These are phyloP conservation scores for Fusarium sp. DNA, from an alignment of 2,329 filamentous ascomycete species.

Conservation along the genomic window DNA sequence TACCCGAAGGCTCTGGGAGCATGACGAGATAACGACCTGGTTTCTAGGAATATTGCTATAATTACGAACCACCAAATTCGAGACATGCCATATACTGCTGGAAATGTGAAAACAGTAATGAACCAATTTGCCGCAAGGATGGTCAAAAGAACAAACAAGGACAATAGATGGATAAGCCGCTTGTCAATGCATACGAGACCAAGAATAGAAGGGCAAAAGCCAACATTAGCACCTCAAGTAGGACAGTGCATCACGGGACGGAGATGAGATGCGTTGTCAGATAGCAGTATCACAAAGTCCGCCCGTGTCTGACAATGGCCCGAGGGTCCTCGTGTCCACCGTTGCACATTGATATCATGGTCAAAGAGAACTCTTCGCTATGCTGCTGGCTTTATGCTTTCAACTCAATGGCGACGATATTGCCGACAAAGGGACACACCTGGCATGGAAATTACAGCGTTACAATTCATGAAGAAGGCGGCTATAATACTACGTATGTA, in stretches of 20 bases:
- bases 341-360: background rate
- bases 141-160: background rate
- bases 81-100: no score
- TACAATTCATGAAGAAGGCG: background rate
- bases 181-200: background rate
- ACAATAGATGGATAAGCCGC: background rate
- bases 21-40: no score
- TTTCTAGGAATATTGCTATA: no score
- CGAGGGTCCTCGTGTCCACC: slow-evolving; percentile 11
- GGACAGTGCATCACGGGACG: slow-evolving; percentile 32
- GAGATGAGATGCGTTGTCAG: slow-evolving; percentile 31
- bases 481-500: background rate
- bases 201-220: slow-evolving; percentile 4
- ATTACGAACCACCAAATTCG: no score
- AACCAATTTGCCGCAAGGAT: background rate
- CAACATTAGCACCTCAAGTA: slow-evolving; percentile 9
- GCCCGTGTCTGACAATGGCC: slow-evolving; percentile 20
- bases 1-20: no score
- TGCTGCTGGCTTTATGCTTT: background rate
- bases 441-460: slow-evolving; percentile 8
- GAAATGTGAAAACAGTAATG: background rate
- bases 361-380: background rate
- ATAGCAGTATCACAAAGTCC: slow-evolving; percentile 21
- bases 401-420: background rate
- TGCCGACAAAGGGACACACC: background rate